These are phyloP conservation scores for Boletus sp. DNA, from an alignment of 1,284 basidiomycete genomes.

Conservation along the genomic window DNA sequence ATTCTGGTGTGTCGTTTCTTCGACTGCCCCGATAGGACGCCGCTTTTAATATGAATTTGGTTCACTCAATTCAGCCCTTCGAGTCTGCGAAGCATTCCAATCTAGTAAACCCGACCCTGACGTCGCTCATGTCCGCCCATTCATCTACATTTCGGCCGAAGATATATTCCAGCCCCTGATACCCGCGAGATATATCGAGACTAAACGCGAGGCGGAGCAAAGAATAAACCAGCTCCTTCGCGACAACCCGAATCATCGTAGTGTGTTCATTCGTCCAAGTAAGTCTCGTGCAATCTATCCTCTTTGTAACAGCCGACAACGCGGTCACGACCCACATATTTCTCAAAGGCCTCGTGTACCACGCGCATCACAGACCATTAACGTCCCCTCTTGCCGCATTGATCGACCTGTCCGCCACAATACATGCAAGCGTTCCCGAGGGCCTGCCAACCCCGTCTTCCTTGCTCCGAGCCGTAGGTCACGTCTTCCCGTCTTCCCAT, in stretches of 20 bases:
- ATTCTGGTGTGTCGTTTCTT: constrained; percentile 65
- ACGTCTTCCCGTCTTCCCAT: constrained; percentile 30
- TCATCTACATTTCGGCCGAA: constrained; percentile 93
- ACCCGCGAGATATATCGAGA: constrained; percentile 79
- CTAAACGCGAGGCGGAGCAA: constrained; percentile 86
- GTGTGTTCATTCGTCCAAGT: constrained; percentile 85
- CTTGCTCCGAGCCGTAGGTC: constrained; percentile 50
- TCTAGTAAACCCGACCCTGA: constrained; percentile 37
- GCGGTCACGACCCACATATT: constrained; percentile 10
- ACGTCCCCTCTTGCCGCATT: constrained; percentile 84
- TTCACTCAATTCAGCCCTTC: constrained; percentile 49
- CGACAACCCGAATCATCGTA: constrained; percentile 47
- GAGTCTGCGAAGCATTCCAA: constrained; percentile 71
- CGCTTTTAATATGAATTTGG: constrained; percentile 15
- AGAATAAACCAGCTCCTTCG: constrained; percentile 53
- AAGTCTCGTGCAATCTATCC: constrained; percentile 32
- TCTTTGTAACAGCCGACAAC: constrained; percentile 13
- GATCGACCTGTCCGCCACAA: constrained; percentile 72
- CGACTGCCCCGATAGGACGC: constrained; percentile 5
- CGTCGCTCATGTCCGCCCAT: constrained; percentile 52
- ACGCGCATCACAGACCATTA: constrained; percentile 86
- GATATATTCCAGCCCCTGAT: constrained; percentile 88
- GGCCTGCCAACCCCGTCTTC: constrained; percentile 62
- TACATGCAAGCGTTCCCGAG: constrained; percentile 55
- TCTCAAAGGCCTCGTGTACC: constrained; percentile 83